phyloP scores from a whole-genome alignment of 78 protist genomes.

The slime mould (Dictyostelium discoideum) region DNA sequence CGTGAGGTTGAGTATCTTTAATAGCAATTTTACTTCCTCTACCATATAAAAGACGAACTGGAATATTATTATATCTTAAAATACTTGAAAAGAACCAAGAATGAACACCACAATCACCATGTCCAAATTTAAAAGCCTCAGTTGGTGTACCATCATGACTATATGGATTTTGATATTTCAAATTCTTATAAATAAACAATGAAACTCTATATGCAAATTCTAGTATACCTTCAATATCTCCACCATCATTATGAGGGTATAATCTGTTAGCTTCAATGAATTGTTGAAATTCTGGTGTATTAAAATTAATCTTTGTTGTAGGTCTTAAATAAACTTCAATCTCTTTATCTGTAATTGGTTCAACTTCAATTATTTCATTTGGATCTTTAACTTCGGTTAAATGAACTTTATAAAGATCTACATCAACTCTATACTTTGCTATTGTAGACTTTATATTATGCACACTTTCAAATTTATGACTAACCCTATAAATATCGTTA shows the following conservation, averaged over 20 bases:
- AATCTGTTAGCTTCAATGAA: neutral
- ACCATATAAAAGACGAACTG: neutral
- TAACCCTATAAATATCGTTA: neutral
- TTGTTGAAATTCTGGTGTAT: neutral
- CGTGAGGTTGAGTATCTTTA: neutral
- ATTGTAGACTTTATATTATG: neutral
- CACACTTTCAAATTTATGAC: neutral
- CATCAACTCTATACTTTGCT: neutral
- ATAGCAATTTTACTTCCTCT: neutral
- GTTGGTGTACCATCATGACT: neutral
- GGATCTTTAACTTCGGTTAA: neutral
- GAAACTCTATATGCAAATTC: constrained; percentile 13
- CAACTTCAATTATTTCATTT: neutral
- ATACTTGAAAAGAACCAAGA: neutral
- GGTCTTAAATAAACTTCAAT: neutral
- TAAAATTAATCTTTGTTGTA: neutral
- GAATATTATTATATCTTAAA: neutral
- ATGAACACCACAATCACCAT: constrained; percentile 27
- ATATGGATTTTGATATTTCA: neutral
- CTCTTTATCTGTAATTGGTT: constrained; percentile 5
- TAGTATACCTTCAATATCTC: neutral
- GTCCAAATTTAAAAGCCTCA: neutral
- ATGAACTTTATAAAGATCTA: neutral
- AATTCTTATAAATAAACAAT: neutral
- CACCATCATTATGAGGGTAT: neutral